Percentiles rank a stretch among this genome's conserved stretches.
These are phyloP conservation scores for Glebionis coronaria DNA, from an alignment of 129 eudicot species.

Conservation along the genomic window DNA sequence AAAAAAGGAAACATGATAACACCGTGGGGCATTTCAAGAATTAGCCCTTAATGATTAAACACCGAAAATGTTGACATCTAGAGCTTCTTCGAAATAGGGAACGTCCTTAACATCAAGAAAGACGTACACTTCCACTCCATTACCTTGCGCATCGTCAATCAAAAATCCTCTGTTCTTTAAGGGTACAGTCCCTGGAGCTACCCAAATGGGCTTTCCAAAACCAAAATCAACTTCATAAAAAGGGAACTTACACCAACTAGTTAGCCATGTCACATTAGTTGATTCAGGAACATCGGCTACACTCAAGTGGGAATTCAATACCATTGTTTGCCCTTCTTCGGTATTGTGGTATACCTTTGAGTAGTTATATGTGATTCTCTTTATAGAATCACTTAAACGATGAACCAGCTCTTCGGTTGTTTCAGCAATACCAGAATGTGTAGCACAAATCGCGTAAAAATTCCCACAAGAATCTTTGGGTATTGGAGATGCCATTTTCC, in stretches of 20 bases:
- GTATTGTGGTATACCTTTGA: slow-evolving; percentile 2
- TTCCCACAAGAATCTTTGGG: slow-evolving; percentile 24
- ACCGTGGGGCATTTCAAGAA: too few species aligned
- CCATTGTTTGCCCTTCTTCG: slow-evolving; percentile 17
- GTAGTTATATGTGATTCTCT: background rate
- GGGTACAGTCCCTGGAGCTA: background rate
- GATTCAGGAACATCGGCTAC: background rate
- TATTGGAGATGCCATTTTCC: slow-evolving; percentile 18
- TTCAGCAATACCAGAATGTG: background rate
- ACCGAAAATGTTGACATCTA: background rate
- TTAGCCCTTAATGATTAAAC: too few species aligned
- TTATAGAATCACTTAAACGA: slow-evolving; percentile 2
- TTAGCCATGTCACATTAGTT: background rate
- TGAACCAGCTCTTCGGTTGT: background rate
- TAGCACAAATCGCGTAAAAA: background rate
- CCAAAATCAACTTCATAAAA: slow-evolving; percentile 19
- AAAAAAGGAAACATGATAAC: too few species aligned
- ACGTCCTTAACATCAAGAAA: background rate
- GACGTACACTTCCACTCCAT: slow-evolving; percentile 10
- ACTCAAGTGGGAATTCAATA: slow-evolving; percentile 13
- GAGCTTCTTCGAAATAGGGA: background rate
- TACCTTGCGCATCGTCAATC: slow-evolving; percentile 9
- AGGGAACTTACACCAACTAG: slow-evolving; percentile 27
- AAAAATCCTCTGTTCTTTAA: background rate
- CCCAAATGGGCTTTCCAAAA: slow-evolving; percentile 20